A percentile compares a stretch with the other conserved stretches of the same genome.
Conservation (phyloP, 2,329 filamentous ascomycete genomes). For the Cladosporium velox region DNA sequence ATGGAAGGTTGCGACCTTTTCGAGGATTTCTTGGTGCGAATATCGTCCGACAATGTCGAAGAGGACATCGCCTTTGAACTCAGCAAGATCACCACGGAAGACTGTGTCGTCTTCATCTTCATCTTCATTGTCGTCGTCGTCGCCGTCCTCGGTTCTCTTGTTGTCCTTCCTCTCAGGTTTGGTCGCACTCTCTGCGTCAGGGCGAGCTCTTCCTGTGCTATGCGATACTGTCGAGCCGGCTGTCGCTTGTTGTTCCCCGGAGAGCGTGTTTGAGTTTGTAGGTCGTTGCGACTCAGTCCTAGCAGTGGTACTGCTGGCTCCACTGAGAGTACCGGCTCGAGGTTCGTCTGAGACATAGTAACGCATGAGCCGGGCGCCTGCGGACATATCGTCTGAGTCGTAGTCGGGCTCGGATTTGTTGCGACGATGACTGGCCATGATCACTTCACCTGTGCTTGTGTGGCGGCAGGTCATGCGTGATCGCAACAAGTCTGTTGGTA, state of each 20-base stretch:
- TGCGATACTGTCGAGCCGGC: neutral
- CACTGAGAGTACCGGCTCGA: neutral
- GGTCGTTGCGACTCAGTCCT: neutral
- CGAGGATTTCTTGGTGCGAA: neutral
- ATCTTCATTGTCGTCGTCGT: neutral
- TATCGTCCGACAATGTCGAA: neutral
- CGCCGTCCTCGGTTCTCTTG: neutral
- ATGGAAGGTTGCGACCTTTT: neutral
- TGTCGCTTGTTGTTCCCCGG: neutral
- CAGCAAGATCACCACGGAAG: neutral
- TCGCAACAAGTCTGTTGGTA: neutral
- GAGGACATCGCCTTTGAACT: neutral
- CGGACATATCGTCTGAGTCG: constrained; percentile 11
- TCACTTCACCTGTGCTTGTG: neutral
- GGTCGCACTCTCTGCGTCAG: too few relatives aligned
- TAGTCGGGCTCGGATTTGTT: neutral
- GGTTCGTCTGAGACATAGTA: constrained; percentile 5
- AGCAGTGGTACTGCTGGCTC: neutral
- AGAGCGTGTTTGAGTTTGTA: too few relatives aligned
- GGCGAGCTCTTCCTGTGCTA: neutral
- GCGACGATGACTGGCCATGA: neutral
- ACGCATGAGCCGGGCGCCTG: constrained; percentile 10
- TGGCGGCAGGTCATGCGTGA: neutral
- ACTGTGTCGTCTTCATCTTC: neutral
- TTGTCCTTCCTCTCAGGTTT: neutral